phyloP scores from a whole-genome alignment of 2,329 filamentous ascomycete species.

The Xylariaceae sp. region DNA sequence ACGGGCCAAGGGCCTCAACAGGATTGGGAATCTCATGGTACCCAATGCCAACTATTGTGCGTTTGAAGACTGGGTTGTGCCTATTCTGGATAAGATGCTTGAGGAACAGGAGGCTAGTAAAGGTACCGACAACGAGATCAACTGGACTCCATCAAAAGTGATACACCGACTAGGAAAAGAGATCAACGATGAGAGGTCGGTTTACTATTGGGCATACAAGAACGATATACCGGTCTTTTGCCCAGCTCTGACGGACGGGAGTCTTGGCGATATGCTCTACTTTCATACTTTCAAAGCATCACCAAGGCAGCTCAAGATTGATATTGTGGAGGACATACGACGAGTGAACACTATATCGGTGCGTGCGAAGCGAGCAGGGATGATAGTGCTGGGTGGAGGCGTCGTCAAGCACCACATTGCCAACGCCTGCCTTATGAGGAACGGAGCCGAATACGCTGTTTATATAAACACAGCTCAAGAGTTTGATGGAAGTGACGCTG shows the following conservation, averaged over 20 bases:
- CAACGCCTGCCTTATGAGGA: constrained; percentile 95
- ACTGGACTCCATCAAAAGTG: constrained; percentile 92
- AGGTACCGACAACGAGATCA: constrained; percentile 59
- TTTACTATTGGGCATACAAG: constrained; percentile 97
- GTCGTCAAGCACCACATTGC: constrained; percentile 98
- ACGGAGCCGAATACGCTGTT: constrained; percentile 92
- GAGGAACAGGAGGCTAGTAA: constrained; percentile 84
- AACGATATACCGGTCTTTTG: constrained; percentile 98
- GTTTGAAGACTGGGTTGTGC: constrained; percentile 96
- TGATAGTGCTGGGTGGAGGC: constrained; percentile 92
- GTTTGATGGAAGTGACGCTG: constrained; percentile 95
- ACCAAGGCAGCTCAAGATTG: constrained; percentile 74
- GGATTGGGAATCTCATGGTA: constrained; percentile 92
- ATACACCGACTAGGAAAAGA: constrained; percentile 87
- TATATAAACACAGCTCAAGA: constrained; percentile 98
- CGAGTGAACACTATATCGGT: constrained; percentile 90
- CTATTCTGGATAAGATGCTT: constrained; percentile 90
- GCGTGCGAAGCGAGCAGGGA: constrained; percentile 79
- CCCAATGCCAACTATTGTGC: constrained; percentile 97
- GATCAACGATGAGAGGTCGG: constrained; percentile 86
- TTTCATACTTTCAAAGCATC: constrained; percentile 94
- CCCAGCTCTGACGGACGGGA: constrained; percentile 91
- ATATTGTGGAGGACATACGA: constrained; percentile 91
- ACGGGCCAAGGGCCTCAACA: constrained; percentile 81
- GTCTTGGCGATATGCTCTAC: constrained; percentile 95